Conservation (phyloP, 2,329 filamentous ascomycete genomes). For the Malbranchea zuffiana region DNA sequence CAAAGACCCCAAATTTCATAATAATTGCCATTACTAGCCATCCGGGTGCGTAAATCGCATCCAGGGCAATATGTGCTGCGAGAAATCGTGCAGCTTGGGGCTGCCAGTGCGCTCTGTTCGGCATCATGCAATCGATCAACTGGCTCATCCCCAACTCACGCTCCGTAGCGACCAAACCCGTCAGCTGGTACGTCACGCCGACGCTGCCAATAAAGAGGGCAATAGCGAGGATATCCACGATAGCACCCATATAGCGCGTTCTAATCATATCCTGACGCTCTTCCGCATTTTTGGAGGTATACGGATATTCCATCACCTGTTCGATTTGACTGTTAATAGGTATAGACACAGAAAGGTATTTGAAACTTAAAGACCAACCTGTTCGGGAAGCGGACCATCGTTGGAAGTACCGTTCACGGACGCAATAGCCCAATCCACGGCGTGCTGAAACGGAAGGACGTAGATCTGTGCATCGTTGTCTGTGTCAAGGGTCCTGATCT, state of each 20-base stretch:
- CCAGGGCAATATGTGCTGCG: conserved; percentile 70
- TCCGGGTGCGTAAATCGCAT: conserved; percentile 65
- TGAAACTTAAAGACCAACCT: not conserved
- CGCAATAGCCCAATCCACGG: conserved; percentile 64
- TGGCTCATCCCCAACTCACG: conserved; percentile 79
- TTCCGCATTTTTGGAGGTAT: conserved; percentile 58
- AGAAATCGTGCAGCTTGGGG: conserved; percentile 67
- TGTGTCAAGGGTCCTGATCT: conserved; percentile 40
- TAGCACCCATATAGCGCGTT: conserved; percentile 56
- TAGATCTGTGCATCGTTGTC: conserved; percentile 70
- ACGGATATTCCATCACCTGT: conserved; percentile 52
- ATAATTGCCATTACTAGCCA: conserved; percentile 69
- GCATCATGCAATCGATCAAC: conserved; percentile 85
- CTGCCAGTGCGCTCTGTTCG: conserved; percentile 61
- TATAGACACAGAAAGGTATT: not conserved
- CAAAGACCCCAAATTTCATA: conserved; percentile 48
- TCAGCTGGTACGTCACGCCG: conserved; percentile 75
- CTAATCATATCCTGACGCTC: conserved; percentile 58
- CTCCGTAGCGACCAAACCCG: conserved; percentile 75
- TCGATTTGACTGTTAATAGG: not conserved
- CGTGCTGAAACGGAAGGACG: conserved; percentile 64
- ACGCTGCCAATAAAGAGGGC: conserved; percentile 70
- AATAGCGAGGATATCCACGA: conserved; percentile 67
- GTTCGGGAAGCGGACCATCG: not conserved
- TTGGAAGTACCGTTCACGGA: conserved; percentile 31